Percentiles rank a stretch among this genome's conserved stretches.
Conservation (phyloP, 768 basidiomycete genomes). For the Mycena floridula region DNA sequence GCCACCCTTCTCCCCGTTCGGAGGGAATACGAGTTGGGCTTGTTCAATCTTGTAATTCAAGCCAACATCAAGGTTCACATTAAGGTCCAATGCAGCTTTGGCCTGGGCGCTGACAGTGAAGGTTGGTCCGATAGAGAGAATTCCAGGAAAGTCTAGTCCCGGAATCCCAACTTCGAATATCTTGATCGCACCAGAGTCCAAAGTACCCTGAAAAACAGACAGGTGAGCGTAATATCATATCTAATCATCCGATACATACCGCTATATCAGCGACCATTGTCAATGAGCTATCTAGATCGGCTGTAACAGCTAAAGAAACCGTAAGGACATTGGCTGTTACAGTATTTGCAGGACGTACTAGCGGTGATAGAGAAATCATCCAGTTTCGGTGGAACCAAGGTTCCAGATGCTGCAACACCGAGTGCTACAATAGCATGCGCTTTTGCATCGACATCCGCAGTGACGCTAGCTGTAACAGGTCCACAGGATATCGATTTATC, state of each 20-base stretch:
- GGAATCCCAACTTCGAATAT: conserved; percentile 35
- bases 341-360: too few species aligned
- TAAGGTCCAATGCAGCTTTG: conserved; percentile 21
- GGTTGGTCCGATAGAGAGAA: conserved; percentile 33
- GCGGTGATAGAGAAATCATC: conserved; percentile 27
- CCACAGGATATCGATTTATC: conserved; percentile 17
- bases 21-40: conserved; percentile 31
- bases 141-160: conserved; percentile 43
- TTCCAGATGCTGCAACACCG: conserved; percentile 36
- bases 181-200: conserved; percentile 9
- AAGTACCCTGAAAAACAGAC: conserved; percentile 3
- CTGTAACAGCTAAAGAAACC: too few species aligned
- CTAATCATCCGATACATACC: background rate
- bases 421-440: conserved; percentile 29
- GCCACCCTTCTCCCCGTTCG: conserved; percentile 14
- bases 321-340: too few species aligned
- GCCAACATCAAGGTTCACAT: conserved; percentile 24
- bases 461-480: conserved; percentile 16
- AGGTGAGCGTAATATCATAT: too few species aligned
- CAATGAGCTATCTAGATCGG: background rate
- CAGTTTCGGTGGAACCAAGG: conserved; percentile 37
- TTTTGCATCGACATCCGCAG: conserved; percentile 22
- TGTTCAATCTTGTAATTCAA: conserved; percentile 24
- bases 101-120: conserved; percentile 28
- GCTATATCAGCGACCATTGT: background rate